Evolutionary conservation across 192 early-diverging fungal genomes (phyloP).

Genomic region (Gamsiella multidivaricata): DNA sequence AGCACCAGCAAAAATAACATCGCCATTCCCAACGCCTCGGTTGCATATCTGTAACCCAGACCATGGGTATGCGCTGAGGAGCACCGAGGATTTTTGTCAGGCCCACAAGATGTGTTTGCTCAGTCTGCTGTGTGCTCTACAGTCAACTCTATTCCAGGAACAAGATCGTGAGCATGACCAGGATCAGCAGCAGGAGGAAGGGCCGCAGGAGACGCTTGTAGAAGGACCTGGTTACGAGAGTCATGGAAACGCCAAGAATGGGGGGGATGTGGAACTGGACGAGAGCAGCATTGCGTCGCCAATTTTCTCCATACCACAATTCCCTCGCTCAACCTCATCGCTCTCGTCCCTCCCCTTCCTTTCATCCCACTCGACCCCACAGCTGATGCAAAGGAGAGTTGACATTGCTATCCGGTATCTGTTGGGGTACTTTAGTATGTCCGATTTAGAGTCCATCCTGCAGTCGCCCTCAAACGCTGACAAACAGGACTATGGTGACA

Average conservation of each 20-base stretch:
- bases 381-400: conserved; percentile 1
- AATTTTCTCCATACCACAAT: background rate
- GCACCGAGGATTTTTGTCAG: conserved; percentile 9
- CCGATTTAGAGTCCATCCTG: conserved; percentile 8
- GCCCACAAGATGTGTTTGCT: conserved; percentile 20
- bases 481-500: conserved; percentile 3
- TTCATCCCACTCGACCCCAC: no score
- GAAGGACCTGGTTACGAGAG: background rate
- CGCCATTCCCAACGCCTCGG: background rate
- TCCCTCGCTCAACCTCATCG: background rate
- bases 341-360: background rate
- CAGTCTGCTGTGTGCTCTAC: conserved; percentile 11
- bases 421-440: conserved; percentile 7
- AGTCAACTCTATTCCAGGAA: background rate
- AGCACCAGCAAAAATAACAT: no score
- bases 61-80: conserved; percentile 8
- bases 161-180: background rate
- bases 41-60: conserved; percentile 15
- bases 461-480: conserved; percentile 1
- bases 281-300: background rate
- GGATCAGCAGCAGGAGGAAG: conserved; percentile 6
- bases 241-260: no score
- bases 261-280: no score
- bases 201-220: no score
- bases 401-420: conserved; percentile 20